Evolutionary conservation across 1,284 basidiomycete species (phyloP).

Genomic region (Moesziomyces sp.): DNA sequence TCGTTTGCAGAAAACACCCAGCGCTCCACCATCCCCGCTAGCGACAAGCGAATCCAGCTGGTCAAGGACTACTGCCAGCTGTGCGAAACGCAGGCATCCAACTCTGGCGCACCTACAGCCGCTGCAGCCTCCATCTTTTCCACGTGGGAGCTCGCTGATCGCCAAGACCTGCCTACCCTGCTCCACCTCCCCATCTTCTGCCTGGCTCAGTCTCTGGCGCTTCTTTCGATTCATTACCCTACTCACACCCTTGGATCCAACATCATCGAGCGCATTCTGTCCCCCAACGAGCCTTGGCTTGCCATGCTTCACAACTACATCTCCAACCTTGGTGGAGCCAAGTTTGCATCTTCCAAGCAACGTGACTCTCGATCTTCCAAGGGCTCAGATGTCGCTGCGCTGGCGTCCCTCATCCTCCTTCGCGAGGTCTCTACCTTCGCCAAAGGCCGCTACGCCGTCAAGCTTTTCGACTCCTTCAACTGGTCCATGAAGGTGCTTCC

Average conservation of each 20-base stretch:
- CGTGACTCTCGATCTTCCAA: conserved; percentile 24
- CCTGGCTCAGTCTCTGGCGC: conserved; percentile 56
- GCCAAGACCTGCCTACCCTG: conserved; percentile 40
- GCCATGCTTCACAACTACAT: conserved; percentile 50
- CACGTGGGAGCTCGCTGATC: conserved; percentile 45
- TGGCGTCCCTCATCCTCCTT: conserved; percentile 52
- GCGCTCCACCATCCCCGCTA: conserved; percentile 31
- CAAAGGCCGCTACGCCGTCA: conserved; percentile 46
- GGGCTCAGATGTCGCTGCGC: conserved; percentile 38
- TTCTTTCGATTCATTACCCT: conserved; percentile 60
- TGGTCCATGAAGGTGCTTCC: conserved; percentile 56
- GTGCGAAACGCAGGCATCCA: conserved; percentile 36
- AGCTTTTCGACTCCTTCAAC: conserved; percentile 59
- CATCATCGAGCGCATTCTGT: conserved; percentile 52
- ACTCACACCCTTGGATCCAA: conserved; percentile 55
- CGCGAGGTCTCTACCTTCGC: conserved; percentile 53
- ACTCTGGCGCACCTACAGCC: conserved; percentile 19
- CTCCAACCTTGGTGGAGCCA: conserved; percentile 32
- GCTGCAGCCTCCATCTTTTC: conserved; percentile 40
- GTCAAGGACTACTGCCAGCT: conserved; percentile 46
- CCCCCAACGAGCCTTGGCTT: conserved; percentile 48
- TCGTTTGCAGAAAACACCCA: conserved; percentile 41
- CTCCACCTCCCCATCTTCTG: conserved; percentile 54
- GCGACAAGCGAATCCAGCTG: conserved; percentile 42
- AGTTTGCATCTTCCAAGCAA: conserved; percentile 21